phyloP scores from a whole-genome alignment of 1,284 basidiomycete genomes.

The Fomitiporia mediterranea region DNA sequence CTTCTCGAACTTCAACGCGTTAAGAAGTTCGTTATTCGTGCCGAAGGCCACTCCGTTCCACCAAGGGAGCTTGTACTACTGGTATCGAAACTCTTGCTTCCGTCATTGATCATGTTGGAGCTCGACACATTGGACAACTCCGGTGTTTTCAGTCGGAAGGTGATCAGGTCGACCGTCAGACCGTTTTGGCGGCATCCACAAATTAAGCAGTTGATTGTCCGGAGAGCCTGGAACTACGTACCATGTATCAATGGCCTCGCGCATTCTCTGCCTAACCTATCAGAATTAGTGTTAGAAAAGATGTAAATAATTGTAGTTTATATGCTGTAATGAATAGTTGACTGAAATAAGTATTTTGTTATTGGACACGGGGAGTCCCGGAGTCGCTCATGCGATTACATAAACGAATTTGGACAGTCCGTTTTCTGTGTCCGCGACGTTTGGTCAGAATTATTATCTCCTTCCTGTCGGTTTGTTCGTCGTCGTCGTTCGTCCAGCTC shows the following conservation, averaged over 20 bases:
- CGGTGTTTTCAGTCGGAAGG: slow-evolving; percentile 7
- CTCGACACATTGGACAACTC: not conserved
- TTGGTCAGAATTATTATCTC: not conserved
- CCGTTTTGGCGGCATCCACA: slow-evolving; percentile 10
- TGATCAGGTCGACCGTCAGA: not conserved
- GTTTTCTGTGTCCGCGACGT: slow-evolving; percentile 1
- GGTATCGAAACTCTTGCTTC: slow-evolving; percentile 9
- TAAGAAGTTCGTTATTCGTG: slow-evolving; percentile 7
- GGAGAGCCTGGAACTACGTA: not conserved
- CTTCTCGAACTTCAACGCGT: not conserved
- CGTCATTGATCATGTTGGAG: slow-evolving; percentile 1
- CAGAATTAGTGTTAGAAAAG: not conserved
- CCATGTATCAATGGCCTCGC: slow-evolving; percentile 10
- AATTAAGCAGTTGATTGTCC: slow-evolving; percentile 3
- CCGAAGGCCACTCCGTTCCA: not conserved
- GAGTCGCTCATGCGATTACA: slow-evolving; percentile 7
- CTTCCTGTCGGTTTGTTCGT: slow-evolving; percentile 1
- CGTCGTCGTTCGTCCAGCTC: slow-evolving; percentile 9
- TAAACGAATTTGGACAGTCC: not conserved
- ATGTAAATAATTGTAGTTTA: not conserved
- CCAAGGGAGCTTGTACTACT: slow-evolving; percentile 8
- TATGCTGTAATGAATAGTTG: not conserved
- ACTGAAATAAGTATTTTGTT: not conserved
- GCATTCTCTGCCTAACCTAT: slow-evolving; percentile 3
- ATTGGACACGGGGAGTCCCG: slow-evolving; percentile 11